These are phyloP conservation scores for Daldinia sp. DNA, from an alignment of 2,329 filamentous ascomycete species.

Conservation along the genomic window DNA sequence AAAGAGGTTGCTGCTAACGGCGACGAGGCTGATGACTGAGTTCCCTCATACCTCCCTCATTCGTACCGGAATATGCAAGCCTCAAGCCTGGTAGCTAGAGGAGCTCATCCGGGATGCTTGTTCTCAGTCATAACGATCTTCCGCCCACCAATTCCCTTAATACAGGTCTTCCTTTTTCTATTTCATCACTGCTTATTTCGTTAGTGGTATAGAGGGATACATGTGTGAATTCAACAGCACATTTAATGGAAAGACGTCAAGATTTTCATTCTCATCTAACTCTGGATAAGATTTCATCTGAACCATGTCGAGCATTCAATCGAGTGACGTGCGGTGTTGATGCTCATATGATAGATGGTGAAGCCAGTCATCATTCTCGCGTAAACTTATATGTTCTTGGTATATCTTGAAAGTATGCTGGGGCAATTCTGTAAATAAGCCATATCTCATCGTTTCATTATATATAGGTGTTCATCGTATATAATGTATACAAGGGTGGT, in stretches of 20 bases:
- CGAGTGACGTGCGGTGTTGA: not conserved
- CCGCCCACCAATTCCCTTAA: conserved; percentile 3
- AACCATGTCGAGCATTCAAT: conserved; percentile 5
- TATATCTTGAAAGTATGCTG: not conserved
- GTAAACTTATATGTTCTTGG: not conserved
- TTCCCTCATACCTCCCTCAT: not conserved
- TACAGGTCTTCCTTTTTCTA: conserved; percentile 18
- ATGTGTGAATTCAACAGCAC: conserved; percentile 29
- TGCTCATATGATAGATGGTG: not conserved
- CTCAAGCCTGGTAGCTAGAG: not conserved
- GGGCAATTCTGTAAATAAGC: not conserved
- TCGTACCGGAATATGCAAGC: not conserved
- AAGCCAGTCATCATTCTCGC: not conserved
- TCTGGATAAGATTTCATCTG: conserved; percentile 25
- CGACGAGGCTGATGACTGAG: conserved; percentile 45
- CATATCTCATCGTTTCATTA: not conserved
- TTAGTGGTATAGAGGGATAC: conserved; percentile 32
- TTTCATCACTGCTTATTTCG: conserved; percentile 23
- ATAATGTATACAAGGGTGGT: not conserved
- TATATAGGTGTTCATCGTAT: not conserved
- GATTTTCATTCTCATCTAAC: conserved; percentile 29
- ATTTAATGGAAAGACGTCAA: conserved; percentile 25
- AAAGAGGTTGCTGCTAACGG: conserved; percentile 42
- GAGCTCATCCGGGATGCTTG: not conserved
- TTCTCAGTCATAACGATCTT: not conserved